Evolutionary conservation across 1,284 basidiomycete species (phyloP).

Genomic region (Leccinum subrobustum): DNA sequence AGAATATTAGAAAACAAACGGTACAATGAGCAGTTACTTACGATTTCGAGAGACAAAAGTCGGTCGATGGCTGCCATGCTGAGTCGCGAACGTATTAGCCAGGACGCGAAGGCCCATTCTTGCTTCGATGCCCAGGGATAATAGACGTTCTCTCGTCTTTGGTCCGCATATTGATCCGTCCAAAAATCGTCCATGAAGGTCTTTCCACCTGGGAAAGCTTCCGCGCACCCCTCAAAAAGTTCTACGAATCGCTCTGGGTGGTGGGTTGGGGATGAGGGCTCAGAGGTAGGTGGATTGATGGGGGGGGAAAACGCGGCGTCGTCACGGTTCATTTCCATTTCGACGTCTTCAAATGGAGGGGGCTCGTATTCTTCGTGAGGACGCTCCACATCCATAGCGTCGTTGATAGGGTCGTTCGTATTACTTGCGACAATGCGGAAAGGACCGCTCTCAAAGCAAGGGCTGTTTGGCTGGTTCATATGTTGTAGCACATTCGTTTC

Average conservation of each 20-base stretch:
- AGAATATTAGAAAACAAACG: not conserved
- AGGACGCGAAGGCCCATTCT: not conserved
- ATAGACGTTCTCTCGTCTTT: not conserved
- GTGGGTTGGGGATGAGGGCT: too few relatives aligned
- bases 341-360: too few relatives aligned
- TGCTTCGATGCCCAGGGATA: not conserved
- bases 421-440: too few relatives aligned
- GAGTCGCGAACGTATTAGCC: not conserved
- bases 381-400: too few relatives aligned
- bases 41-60: not conserved
- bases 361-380: too few relatives aligned
- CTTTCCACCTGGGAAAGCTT: not conserved
- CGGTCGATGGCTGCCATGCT: not conserved
- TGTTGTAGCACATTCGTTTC: not conserved
- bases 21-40: not conserved
- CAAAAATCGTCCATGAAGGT: not conserved
- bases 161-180: not conserved
- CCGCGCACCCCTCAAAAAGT: not conserved
- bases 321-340: too few relatives aligned
- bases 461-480: not conserved
- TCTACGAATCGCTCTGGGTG: not conserved
- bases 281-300: too few relatives aligned
- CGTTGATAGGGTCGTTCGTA: too few relatives aligned
- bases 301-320: too few relatives aligned
- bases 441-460: not conserved